These are phyloP conservation scores for Castanea mollissima DNA, from an alignment of 306 rosid species.

Conservation along the genomic window DNA sequence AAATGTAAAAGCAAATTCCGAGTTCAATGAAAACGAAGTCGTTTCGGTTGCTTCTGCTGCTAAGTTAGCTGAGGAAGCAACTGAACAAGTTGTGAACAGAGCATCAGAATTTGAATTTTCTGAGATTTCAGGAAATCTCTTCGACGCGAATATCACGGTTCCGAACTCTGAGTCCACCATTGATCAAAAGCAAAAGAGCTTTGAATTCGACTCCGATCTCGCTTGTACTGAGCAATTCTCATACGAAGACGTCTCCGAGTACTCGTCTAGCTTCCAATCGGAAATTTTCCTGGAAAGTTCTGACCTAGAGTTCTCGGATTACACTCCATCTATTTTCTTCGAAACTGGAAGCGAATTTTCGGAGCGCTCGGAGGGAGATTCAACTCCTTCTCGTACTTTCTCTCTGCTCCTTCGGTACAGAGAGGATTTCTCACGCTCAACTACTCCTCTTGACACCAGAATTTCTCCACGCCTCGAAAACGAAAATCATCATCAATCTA, in stretches of 20 bases:
- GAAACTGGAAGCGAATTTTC: constrained; percentile 93
- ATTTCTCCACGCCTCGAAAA: constrained; percentile 28
- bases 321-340: constrained; percentile 46
- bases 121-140: constrained; percentile 24
- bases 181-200: constrained; percentile 40
- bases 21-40: constrained; percentile 32
- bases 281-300: constrained; percentile 50
- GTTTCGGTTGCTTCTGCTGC: constrained; percentile 34
- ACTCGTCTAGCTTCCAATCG: constrained; percentile 51
- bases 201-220: constrained; percentile 49
- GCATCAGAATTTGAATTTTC: constrained; percentile 50
- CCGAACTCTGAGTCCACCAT: constrained; percentile 50
- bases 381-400: constrained; percentile 64
- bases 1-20: constrained; percentile 27
- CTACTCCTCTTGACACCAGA: constrained; percentile 13
- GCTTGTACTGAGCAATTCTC: constrained; percentile 69
- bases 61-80: constrained; percentile 25
- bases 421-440: constrained; percentile 41
- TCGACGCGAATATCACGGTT: constrained; percentile 24
- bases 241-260: constrained; percentile 45
- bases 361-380: constrained; percentile 54
- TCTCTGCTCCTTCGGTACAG: constrained; percentile 55
- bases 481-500: constrained; percentile 30
- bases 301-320: constrained; percentile 57
- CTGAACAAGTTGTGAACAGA: constrained; percentile 32